A percentile compares a stretch with the other conserved stretches of the same genome.
Conservation (phyloP, 2,329 filamentous ascomycete genomes). For the Fusarium sp. region DNA sequence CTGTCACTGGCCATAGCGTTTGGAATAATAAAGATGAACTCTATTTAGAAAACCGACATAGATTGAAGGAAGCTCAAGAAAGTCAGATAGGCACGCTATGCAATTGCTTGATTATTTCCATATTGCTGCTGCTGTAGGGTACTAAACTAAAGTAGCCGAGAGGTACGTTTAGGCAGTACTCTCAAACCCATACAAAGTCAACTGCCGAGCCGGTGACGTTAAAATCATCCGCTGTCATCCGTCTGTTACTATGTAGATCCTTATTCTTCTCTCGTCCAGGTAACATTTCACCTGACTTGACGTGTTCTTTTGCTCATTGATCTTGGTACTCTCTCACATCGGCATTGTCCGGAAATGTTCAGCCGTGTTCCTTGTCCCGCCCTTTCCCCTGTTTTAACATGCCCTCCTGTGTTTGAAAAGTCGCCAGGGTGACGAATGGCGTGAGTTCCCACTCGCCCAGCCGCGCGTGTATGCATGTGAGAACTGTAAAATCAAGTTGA, state of each 20-base stretch:
- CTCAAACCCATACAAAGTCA: background rate
- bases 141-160: background rate
- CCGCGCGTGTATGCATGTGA: slow-evolving; percentile 41
- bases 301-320: background rate
- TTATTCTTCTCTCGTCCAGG: background rate
- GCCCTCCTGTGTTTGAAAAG: slow-evolving; percentile 25
- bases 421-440: slow-evolving; percentile 26
- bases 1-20: slow-evolving; percentile 2
- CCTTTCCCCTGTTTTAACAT: slow-evolving; percentile 13
- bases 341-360: background rate
- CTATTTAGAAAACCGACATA: background rate
- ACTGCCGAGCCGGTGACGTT: background rate
- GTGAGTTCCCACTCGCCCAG: slow-evolving; percentile 19
- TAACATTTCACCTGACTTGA: slow-evolving; percentile 1
- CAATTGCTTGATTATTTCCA: background rate
- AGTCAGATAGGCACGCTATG: background rate
- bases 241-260: background rate
- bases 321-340: background rate
- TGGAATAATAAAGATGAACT: background rate
- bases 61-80: background rate
- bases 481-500: slow-evolving; percentile 24
- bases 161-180: background rate
- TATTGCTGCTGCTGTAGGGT: background rate
- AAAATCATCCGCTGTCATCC: background rate
- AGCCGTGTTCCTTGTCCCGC: background rate